Base-by-base conservation (phyloP, 2,329 filamentous ascomycete genomes). In the Trichophyton mentagrophytes region DNA sequence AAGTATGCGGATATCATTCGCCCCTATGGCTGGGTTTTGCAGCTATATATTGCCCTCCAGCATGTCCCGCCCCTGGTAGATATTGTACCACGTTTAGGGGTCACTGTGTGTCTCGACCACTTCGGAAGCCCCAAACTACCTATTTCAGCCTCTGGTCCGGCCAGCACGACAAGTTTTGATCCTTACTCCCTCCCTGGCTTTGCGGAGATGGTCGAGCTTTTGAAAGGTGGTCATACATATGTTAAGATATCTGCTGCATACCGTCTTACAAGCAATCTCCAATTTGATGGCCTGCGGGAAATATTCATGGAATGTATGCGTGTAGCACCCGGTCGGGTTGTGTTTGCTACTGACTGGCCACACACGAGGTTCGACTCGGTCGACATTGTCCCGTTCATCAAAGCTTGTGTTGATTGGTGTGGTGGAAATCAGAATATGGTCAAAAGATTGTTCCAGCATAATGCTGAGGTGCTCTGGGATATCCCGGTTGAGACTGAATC, bases 261-360 rank as follows among this genome's bases (percentile, higher is more conserved):
- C 69, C 77, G 82, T 5, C 72, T 83, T 40, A 78, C 76, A 55
- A 69, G 73, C 46, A 74, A 79, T 58, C 69, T 71, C 5, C 66
- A 76, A 22, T 73, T 79, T 62, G 71, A 70, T 30, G 74, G 80
- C 53, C 64, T 82, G 2, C 76, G 80, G 59, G 74, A 74, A 1
- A 69, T 85, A 44, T 77, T 76, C 7, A 71, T 68, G 13, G 78
- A 83, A 65, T 69, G 85, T 6, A 65, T 84, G 38, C 68, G 69
- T 2, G 69, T 76, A 3, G 78, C 75, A 9, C 74, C 73, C 1
- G 69, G 75, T 22, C 72, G 77, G 15, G 72, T 82, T 8, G 77
- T 85, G 0, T 85, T 83, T 68, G 82, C 81, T 1, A 83, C 81
- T 0, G 83, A 85, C 66, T 85, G 83, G 83, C 83, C 83, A 20